Percentiles rank a stretch among this genome's conserved stretches.
phyloP scores from a whole-genome alignment of 306 rosid species.

The Quercus wislizeni region DNA sequence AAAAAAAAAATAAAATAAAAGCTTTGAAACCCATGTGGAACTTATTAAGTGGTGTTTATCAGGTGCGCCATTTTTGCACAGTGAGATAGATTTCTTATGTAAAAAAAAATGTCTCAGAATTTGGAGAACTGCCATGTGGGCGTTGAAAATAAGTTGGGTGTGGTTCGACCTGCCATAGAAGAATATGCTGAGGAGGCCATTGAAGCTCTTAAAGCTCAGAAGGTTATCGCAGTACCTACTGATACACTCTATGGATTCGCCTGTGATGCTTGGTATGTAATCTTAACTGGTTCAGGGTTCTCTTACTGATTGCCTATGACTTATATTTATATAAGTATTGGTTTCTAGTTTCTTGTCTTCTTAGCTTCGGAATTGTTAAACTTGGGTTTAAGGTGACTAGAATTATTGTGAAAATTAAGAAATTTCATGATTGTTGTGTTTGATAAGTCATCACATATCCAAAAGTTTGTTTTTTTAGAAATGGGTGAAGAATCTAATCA shows the following conservation, averaged over 20 bases:
- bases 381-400: too few species aligned
- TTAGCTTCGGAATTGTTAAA: background rate
- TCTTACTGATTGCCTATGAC: background rate
- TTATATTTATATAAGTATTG: background rate
- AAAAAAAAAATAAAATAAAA: too few species aligned
- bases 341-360: too few species aligned
- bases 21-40: too few species aligned
- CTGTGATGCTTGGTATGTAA: slow-evolving; percentile 85
- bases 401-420: too few species aligned
- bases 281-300: background rate
- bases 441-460: too few species aligned
- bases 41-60: too few species aligned
- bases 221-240: slow-evolving; percentile 77
- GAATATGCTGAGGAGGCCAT: slow-evolving; percentile 58
- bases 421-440: too few species aligned
- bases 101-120: slow-evolving; percentile 2
- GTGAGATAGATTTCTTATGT: too few species aligned
- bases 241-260: slow-evolving; percentile 90
- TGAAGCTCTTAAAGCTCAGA: slow-evolving; percentile 64
- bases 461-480: too few species aligned
- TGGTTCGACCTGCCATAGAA: slow-evolving; percentile 61
- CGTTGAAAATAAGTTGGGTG: slow-evolving; percentile 31
- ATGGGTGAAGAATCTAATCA: too few species aligned
- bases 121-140: slow-evolving; percentile 35
- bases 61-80: too few species aligned